Evolutionary conservation across 1,139 yeast genomes (phyloP).

Genomic region (Geotrichum histeridarum): DNA sequence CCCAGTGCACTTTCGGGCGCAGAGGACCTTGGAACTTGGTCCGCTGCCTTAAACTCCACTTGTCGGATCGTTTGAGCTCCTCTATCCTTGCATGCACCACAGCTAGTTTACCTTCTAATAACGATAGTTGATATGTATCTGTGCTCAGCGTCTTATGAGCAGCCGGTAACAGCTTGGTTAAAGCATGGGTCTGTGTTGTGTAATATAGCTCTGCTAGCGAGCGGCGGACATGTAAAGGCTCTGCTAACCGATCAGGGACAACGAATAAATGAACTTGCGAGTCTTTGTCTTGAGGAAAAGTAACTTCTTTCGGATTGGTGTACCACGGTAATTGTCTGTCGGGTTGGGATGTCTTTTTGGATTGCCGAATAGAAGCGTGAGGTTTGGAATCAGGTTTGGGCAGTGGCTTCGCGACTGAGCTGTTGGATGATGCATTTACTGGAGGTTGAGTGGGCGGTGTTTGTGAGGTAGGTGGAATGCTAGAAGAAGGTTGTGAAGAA

Average conservation of each 20-base stretch:
- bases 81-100: constrained; percentile 91
- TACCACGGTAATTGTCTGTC: constrained; percentile 21
- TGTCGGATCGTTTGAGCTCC: constrained; percentile 77
- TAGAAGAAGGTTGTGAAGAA: not conserved
- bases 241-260: constrained; percentile 37
- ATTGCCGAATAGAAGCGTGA: constrained; percentile 15
- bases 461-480: not conserved
- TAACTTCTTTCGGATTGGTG: constrained; percentile 21
- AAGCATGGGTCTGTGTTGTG: constrained; percentile 80
- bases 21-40: constrained; percentile 66
- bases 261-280: constrained; percentile 33
- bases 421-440: not conserved
- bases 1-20: constrained; percentile 59
- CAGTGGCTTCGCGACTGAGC: not conserved
- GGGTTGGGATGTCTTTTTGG: constrained; percentile 14
- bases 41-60: constrained; percentile 92
- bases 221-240: constrained; percentile 32
- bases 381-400: not conserved
- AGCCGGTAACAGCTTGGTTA: constrained; percentile 72
- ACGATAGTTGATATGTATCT: constrained; percentile 75
- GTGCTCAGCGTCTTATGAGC: constrained; percentile 84
- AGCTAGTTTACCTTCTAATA: constrained; percentile 88
- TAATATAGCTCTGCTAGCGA: constrained; percentile 83
- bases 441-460: not conserved
- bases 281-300: constrained; percentile 20